These are phyloP conservation scores for Alternaria panax DNA, from an alignment of 2,329 filamentous ascomycete species.

Conservation along the genomic window DNA sequence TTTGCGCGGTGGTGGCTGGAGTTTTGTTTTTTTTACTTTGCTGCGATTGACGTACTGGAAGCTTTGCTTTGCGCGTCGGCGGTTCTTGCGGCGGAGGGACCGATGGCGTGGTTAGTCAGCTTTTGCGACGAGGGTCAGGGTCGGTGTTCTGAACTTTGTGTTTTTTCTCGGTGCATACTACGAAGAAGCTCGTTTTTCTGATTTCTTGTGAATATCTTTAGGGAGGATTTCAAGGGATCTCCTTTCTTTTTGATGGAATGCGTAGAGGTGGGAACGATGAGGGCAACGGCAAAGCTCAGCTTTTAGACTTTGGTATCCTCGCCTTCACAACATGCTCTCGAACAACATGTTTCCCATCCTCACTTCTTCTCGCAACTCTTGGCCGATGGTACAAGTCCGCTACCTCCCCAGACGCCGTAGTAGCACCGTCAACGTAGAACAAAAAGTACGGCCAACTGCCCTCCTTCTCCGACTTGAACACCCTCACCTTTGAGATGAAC, in stretches of 20 bases:
- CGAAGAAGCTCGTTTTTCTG: too few species aligned
- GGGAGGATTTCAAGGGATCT: background rate
- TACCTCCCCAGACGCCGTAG: too few species aligned
- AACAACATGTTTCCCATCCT: slow-evolving; percentile 4
- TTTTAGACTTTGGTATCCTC: background rate
- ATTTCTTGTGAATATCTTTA: background rate
- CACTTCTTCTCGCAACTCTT: background rate
- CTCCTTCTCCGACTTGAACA: slow-evolving; percentile 20
- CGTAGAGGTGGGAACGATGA: accelerated
- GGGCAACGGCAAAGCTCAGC: background rate
- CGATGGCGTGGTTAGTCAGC: slow-evolving; percentile 1
- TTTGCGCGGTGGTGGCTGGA: background rate
- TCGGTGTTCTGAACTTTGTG: too few species aligned
- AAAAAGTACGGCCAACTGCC: slow-evolving; percentile 21
- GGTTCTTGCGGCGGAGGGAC: background rate
- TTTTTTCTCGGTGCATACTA: background rate
- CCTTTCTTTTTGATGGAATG: background rate
- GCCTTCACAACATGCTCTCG: slow-evolving; percentile 8
- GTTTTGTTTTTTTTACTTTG: background rate
- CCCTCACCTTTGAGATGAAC: slow-evolving; percentile 18
- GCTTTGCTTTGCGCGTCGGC: slow-evolving; percentile 1
- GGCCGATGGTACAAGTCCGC: background rate
- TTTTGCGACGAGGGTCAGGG: background rate
- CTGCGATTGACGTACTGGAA: slow-evolving; percentile 2
- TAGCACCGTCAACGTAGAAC: slow-evolving; percentile 14